phyloP scores from a whole-genome alignment of 768 basidiomycete species.

The Boletellus ananiceps region DNA sequence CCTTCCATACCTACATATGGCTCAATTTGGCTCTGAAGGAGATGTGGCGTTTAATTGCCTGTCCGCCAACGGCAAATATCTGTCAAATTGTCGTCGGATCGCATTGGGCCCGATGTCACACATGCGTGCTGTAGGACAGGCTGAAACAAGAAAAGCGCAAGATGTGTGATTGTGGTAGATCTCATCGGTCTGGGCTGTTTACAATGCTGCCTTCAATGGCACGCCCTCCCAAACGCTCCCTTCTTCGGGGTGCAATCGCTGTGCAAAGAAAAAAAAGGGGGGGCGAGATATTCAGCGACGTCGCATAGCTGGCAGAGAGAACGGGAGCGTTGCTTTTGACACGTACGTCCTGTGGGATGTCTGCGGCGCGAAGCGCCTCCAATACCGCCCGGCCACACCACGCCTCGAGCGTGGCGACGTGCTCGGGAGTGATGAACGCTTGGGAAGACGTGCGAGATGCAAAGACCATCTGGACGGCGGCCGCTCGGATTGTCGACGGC shows the following conservation, averaged over 20 bases:
- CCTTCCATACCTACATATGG: no score
- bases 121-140: no score
- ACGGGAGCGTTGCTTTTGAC: background rate
- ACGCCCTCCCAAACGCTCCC: constrained; percentile 53
- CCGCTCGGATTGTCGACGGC: constrained; percentile 52
- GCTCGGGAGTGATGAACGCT: constrained; percentile 70
- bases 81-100: background rate
- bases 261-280: background rate
- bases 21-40: constrained; percentile 13
- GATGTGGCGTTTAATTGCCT: constrained; percentile 24
- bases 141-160: background rate
- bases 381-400: constrained; percentile 61
- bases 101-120: no score
- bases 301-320: no score
- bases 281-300: no score
- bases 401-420: constrained; percentile 54
- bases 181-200: constrained; percentile 1
- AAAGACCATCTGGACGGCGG: constrained; percentile 78
- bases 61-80: background rate
- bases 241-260: constrained; percentile 51
- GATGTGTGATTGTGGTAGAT: constrained; percentile 1
- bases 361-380: constrained; percentile 47
- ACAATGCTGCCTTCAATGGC: constrained; percentile 9
- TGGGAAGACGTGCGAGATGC: constrained; percentile 60
- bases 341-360: constrained; percentile 49